Base-by-base conservation (phyloP, 306 rosid genomes). In the Abrus pulchellus region DNA sequence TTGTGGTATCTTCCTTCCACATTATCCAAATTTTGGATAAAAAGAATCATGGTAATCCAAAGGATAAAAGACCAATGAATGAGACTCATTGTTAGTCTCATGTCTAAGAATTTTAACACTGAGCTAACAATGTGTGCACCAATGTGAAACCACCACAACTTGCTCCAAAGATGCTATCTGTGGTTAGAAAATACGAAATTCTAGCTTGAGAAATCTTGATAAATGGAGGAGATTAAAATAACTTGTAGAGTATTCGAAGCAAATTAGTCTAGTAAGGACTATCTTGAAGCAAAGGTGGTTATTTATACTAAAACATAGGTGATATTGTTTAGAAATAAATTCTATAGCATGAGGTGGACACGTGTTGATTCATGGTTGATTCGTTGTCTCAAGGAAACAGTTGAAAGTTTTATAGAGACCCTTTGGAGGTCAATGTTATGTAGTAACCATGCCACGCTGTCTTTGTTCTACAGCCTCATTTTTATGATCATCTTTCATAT, bases 1-100 rank as follows among this genome's bases (percentile, higher is more conserved):
- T 79, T 27, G 77, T 90, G 97, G 71, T 80, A 70, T 79, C 99
- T 92, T 88, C 94, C 99, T 79, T 90, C 87, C 61, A 93, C 97
- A 82, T 83, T 86, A 63, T 65, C 85, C 53, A 83, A 72, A 33
- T 68, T 43, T 63, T 86, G 80, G 49, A 82, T 55, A 7, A 77
- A 48, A 43, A 88, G 40, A 10, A 80, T 77, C 52, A 68, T 20
- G 6, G 77, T 7, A 7, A 88, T 65, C 83, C 85, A 86, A 28
- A 89, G 34, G 44, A 84, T 36, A 2, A 85, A 56, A 60, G 60
- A n/a, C 43, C 81, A 34, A 33, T 27, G 86, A 76, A 38, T 7
- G 11, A 75, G 78, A 82, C 75, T 90, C 95, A 94, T 89, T 71
- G 41, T 13, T 5, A 38, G 57, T 14, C 13, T 61, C 13, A 49